Conservation (phyloP, 1,139 yeast species). For the Suhomyces anneliseae region DNA sequence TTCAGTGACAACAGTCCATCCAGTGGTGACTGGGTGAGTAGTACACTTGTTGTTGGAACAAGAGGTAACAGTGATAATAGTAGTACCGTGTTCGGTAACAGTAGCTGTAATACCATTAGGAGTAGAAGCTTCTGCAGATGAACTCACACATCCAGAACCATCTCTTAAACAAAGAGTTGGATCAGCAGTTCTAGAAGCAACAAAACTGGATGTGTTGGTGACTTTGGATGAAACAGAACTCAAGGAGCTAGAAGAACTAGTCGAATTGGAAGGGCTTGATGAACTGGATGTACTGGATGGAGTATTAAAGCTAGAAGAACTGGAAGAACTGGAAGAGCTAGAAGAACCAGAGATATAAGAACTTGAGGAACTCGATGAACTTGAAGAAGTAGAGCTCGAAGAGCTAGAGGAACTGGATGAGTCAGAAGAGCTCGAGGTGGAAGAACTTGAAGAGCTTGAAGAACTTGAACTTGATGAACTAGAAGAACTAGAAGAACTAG, state of each 20-base stretch:
- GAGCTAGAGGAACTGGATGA: too few relatives aligned
- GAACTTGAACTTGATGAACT: too few relatives aligned
- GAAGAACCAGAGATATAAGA: neutral
- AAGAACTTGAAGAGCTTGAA: too few relatives aligned
- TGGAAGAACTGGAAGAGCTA: neutral
- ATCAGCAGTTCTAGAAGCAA: neutral
- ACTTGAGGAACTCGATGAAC: too few relatives aligned
- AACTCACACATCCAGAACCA: neutral
- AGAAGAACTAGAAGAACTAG: too few relatives aligned
- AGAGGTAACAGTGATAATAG: slow-evolving; percentile 44
- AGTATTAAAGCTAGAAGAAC: neutral
- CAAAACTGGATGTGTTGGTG: too few relatives aligned
- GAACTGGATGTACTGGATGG: too few relatives aligned
- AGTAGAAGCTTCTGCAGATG: neutral
- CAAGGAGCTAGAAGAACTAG: slow-evolving; percentile 4
- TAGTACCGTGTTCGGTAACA: slow-evolving; percentile 19
- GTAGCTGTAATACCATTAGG: slow-evolving; percentile 12
- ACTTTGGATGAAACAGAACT: slow-evolving; percentile 9
- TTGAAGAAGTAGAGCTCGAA: too few relatives aligned
- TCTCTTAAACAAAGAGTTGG: neutral
- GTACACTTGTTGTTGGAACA: slow-evolving; percentile 41
- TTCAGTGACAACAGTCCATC: slow-evolving; percentile 40
- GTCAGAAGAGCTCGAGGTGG: too few relatives aligned
- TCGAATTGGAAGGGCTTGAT: too few relatives aligned
- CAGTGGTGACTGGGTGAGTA: slow-evolving; percentile 38